These are phyloP conservation scores for Otatea glauca DNA, from an alignment of 176 grass and related monocot species.

Conservation along the genomic window DNA sequence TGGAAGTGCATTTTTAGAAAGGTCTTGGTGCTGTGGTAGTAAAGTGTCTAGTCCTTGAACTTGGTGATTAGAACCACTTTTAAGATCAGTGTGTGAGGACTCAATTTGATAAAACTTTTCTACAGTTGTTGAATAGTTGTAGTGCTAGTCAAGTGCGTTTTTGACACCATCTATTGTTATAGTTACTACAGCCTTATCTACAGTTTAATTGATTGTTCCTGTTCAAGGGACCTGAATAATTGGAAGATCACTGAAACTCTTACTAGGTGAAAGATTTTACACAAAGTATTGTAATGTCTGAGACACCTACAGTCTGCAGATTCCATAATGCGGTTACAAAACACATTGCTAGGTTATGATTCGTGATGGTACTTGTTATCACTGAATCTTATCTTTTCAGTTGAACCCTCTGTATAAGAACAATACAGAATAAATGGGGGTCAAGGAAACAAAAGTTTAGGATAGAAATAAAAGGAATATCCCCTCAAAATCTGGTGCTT, in stretches of 20 bases:
- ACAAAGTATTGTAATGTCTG: not conserved
- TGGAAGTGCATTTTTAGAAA: not conserved
- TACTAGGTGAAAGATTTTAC: not conserved
- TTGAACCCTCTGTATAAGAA: not conserved
- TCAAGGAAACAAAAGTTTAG: not conserved
- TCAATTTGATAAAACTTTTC: not conserved
- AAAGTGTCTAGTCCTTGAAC: not conserved
- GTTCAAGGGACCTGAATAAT: not conserved
- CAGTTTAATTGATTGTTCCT: not conserved
- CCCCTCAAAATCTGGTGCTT: not conserved
- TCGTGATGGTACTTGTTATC: not conserved
- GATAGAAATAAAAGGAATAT: not conserved
- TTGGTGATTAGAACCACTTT: not conserved
- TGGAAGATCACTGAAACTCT: not conserved
- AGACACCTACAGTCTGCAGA: not conserved
- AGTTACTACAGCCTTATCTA: not conserved
- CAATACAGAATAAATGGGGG: not conserved
- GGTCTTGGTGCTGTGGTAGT: not conserved
- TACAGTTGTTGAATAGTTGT: not conserved
- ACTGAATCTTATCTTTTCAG: not conserved
- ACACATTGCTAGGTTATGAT: not conserved
- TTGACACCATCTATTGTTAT: conserved; percentile 3
- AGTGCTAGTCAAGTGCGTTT: not conserved
- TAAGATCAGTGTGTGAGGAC: not conserved
- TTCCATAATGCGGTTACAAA: not conserved